Base-by-base conservation (phyloP, 495 filamentous ascomycete species). In the Apiosordaria backusii region DNA sequence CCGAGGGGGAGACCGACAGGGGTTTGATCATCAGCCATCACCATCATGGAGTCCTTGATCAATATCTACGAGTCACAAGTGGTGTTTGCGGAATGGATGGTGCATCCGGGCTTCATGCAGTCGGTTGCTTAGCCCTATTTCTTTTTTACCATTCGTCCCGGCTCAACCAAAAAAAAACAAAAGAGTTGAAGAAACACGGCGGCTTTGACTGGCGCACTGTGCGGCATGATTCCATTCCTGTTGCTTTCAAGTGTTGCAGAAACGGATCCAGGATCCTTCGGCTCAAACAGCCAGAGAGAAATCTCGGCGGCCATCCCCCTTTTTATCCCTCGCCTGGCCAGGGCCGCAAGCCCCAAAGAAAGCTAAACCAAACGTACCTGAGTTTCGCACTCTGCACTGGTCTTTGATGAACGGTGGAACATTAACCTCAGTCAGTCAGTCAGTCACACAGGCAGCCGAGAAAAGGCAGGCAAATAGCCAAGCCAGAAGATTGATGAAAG, bases 211-310 rank as follows among this genome's bases (percentile, higher is more conserved):
- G 61, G 61, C 61, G 59, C 60, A 25, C 66, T 68, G 62, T 64
- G 66, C 66, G 62, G 62, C 58, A 68, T 61, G 66, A 68, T 64
- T 60, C 52, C 66, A 68, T 57, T 64, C 62, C 61, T 40, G 61
- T 57, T 18, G 24, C 50, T 45, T 45, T 45, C 35, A 45, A n/a
- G 35, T 13, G 35, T 45, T 45, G 35, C 35, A 45, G 61, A 68
- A 68, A 68, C 66, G 61, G 60, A 67, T 61, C 22, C 5, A 19
- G 23, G 52, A 55, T 61, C 45, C 50, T 64, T 27, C 62, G 50
- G 60, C 61, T 55, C 61, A 62, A 23, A 52, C 19, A 15, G 35
- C 61, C 35, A 52, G 35, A 40, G 16, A 4, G 19, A n/a, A 45
- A 29, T 22, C 35, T 45, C 35, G 35, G 35, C 35, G 35, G 35